A percentile compares a stretch with the other conserved stretches of the same genome.
phyloP scores from a whole-genome alignment of 495 filamentous ascomycete genomes.

The Neurospora africana region DNA sequence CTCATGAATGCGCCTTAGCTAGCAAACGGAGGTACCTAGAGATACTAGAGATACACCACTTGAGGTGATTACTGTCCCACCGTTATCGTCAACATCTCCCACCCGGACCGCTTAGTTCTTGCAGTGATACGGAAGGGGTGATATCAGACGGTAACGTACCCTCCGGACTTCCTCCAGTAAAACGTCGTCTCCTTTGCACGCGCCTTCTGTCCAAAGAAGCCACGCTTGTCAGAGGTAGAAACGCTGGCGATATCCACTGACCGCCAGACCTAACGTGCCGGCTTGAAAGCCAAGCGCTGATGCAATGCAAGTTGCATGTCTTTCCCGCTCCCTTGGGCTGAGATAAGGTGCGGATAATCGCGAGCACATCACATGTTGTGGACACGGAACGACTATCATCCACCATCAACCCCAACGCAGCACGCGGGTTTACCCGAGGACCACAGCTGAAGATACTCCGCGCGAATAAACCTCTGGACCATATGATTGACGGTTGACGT shows the following conservation, averaged over 20 bases:
- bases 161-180: background rate
- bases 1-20: background rate
- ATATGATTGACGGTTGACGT: background rate
- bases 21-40: background rate
- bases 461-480: background rate
- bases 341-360: background rate
- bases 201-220: background rate
- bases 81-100: background rate
- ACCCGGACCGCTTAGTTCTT: background rate
- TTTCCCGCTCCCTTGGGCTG: background rate
- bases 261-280: background rate
- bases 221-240: background rate
- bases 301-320: background rate
- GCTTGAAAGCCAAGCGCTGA: background rate
- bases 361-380: background rate
- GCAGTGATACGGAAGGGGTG: background rate
- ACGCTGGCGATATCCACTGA: background rate
- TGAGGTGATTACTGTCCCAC: background rate
- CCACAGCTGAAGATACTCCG: background rate
- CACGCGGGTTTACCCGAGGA: background rate
- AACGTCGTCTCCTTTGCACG: background rate
- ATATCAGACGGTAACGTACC: background rate
- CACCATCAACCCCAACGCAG: background rate
- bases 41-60: background rate
- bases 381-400: background rate